These are phyloP conservation scores for Porphyra umbilicalis DNA, from an alignment of 31 red algal genomes.

Conservation along the genomic window DNA sequence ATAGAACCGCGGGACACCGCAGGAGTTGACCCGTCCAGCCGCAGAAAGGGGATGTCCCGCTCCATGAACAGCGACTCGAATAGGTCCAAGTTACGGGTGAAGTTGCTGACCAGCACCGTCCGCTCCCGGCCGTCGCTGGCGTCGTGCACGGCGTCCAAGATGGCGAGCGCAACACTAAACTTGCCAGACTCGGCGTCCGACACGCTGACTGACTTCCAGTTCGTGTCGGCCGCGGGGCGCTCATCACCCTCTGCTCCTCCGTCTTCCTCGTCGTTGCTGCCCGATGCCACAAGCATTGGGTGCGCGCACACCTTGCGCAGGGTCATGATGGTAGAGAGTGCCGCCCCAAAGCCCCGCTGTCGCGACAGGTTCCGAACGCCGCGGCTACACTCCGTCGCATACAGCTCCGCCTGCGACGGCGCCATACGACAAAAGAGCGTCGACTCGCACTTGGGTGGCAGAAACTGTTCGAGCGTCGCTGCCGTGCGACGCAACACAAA, in stretches of 20 bases:
- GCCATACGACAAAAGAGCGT: constrained; percentile 71
- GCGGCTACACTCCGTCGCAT: constrained; percentile 37
- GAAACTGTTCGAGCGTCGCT: constrained; percentile 56
- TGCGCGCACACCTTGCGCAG: constrained; percentile 88
- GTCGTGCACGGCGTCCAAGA: not conserved
- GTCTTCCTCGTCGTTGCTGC: not conserved
- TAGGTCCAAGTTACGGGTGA: constrained; percentile 76
- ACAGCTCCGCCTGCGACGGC: constrained; percentile 42
- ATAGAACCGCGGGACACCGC: constrained; percentile 43
- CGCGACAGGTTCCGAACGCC: constrained; percentile 31
- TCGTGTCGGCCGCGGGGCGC: not conserved
- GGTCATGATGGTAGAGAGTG: constrained; percentile 60
- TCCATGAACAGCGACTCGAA: constrained; percentile 39
- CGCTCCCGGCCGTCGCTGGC: not conserved
- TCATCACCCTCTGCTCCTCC: not conserved
- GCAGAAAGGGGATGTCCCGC: constrained; percentile 41
- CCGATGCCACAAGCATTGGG: constrained; percentile 22
- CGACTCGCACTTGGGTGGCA: constrained; percentile 72
- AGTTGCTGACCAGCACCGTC: constrained; percentile 69
- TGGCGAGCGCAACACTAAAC: not conserved
- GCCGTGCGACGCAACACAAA: constrained; percentile 65
- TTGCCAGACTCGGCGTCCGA: not conserved
- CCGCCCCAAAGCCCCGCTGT: constrained; percentile 31
- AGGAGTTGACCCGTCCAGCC: constrained; percentile 81
- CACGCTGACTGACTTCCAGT: not conserved